A percentile compares a stretch with the other conserved stretches of the same genome.
These are phyloP conservation scores for Ajuga chamaepitys DNA, from an alignment of 257 asterid species.

Conservation along the genomic window DNA sequence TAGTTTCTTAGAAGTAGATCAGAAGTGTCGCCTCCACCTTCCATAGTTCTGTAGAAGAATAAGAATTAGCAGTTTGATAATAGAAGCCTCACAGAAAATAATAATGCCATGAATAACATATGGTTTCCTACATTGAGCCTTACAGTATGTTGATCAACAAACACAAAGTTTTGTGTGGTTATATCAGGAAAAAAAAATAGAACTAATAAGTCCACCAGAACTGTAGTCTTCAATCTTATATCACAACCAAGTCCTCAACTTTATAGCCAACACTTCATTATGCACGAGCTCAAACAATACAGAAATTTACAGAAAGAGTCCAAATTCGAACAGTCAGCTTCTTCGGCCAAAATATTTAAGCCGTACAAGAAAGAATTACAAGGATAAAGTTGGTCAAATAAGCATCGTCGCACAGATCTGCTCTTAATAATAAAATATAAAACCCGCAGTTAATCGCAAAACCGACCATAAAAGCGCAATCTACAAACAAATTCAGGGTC, in stretches of 20 bases:
- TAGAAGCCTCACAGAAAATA: neutral
- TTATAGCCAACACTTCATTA: neutral
- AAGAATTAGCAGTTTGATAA: neutral
- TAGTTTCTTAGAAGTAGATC: constrained; percentile 57
- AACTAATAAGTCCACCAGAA: neutral
- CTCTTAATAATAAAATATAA: neutral
- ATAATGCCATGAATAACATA: neutral
- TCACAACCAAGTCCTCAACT: constrained; percentile 1
- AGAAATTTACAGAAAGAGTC: neutral
- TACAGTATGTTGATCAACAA: neutral
- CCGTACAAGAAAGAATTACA: constrained; percentile 1
- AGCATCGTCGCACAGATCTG: neutral
- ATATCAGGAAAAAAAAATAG: too few relatives aligned
- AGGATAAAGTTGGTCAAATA: constrained; percentile 3
- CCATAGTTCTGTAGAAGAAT: constrained; percentile 46
- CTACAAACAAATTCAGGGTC: neutral
- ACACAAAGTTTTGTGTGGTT: neutral
- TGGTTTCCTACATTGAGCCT: neutral
- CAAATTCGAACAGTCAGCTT: neutral
- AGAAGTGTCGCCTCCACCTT: constrained; percentile 35
- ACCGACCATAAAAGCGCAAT: neutral
- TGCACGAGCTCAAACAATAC: neutral
- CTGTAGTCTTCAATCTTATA: neutral
- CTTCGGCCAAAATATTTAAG: neutral
- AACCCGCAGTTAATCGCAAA: constrained; percentile 1